Base-by-base conservation (phyloP, 306 rosid species). In the Acacia crassicarpa region DNA sequence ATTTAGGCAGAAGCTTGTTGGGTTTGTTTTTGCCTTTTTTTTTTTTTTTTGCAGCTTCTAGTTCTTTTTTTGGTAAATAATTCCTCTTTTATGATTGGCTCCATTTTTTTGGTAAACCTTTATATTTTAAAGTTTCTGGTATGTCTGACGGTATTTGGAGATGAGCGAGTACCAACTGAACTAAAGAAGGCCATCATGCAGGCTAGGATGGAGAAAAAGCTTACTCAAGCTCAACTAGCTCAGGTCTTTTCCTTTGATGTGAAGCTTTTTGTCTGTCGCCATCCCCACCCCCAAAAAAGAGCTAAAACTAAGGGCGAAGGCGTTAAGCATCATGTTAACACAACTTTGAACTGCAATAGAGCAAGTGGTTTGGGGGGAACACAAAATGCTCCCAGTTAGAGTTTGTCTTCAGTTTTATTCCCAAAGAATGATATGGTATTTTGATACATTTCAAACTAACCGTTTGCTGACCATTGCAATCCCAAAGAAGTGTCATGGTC, bases 191-290 rank as follows among this genome's bases (percentile, higher is more conserved):
- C 98, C 78, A 86, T 94, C 72, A 90, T 90, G 89, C 97, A 92
- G 85, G 98, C 91, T 27, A 83, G 97, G 62, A 82, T 43, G 63
- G 97, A 91, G 2, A 94, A 91, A 90, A 94, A 94, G 71, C 97
- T 91, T 69, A 91, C 98, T 53, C 98, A 91, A 86, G 82, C 97
- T 56, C 98, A 94, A 79, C 90, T 91, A 78, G 98, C 98, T 78
- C 98, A 92, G 67, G 95, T 91, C 86, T 51, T 40, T 13, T 32
- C 77, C 76, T 76, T 23, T 38, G 9, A 62, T 23, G 68, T 12
- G 9, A 30, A 27, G 41, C n/a, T 30, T 62, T 30, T 14, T 62
- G 19, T 61, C 10, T 20, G 62, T 20, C 22, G 25, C 25, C 54
- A 15, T 2, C 19, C 54, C 27, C 13, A 4, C 63, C 30, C 62